Base-by-base conservation (phyloP, 2,329 filamentous ascomycete species). In the Calonectria pseudoturangicola region DNA sequence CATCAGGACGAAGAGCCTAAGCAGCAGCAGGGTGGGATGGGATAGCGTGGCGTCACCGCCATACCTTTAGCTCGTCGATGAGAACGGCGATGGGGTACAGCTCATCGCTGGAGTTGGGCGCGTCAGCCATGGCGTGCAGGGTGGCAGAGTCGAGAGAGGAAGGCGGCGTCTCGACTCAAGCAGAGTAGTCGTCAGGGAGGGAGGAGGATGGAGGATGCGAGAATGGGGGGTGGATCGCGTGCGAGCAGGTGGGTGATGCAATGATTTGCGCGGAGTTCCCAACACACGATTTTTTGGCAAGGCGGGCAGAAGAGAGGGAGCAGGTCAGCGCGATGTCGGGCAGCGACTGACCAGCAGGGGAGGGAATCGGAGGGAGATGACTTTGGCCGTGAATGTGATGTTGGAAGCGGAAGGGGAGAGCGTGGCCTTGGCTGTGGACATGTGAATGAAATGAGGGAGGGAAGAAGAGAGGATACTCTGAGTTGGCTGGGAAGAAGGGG, bases 81-180 rank as follows among this genome's bases (percentile, higher is more conserved):
- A 99, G 93, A 80, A 99, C 97, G 84, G 97, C 97, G 89, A 99
- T 99, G 85, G 97, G 97, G 87, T 98, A 99, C 83, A 99, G 95
- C 93, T 98, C 97, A 88, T 99, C 97, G 86, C 93, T 97, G 89
- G 96, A 92, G 87, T 93, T 94, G 86, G 93, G 91, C 87, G 93
- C 93, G 88, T 98, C 91, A 87, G 91, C 95, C 96, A 98, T 98
- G 86, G 86, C 90, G 91, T 87, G 85, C 72, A 78, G 72, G 75
- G 75, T 74, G 79, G 81, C 79, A 76, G 75, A 77, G 75, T 77
- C 76, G 74, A 73, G 73, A 72, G 73, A 73, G 74, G 74, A 70
- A 70, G 71, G 73, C 71, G 71, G 67, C 66, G 76, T 76, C 74
- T 72, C 72, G 71, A 72, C 47, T 66, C 70, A 65, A 71, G 76